These are phyloP conservation scores for Fusarium sp. DNA, from an alignment of 2,329 filamentous ascomycete species.

Conservation along the genomic window DNA sequence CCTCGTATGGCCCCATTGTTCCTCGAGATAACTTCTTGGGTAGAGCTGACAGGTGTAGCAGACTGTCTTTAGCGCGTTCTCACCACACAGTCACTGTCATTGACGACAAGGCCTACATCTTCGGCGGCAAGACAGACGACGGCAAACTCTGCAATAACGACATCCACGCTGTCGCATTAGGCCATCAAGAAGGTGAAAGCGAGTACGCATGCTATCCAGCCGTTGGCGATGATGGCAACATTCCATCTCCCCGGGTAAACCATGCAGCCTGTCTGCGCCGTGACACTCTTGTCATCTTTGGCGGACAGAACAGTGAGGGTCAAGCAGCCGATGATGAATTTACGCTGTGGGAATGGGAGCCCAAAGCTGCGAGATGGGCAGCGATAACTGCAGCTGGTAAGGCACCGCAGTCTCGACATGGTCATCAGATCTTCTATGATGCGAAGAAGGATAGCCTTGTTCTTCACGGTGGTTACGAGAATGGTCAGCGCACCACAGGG, in stretches of 20 bases:
- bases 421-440: conserved; percentile 36
- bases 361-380: conserved; percentile 18
- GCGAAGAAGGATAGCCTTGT: conserved; percentile 28
- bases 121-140: conserved; percentile 35
- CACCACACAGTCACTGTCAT: conserved; percentile 38
- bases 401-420: conserved; percentile 7
- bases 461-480: conserved; percentile 32
- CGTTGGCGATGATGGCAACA: conserved; percentile 15
- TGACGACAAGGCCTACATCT: conserved; percentile 35
- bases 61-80: conserved; percentile 33
- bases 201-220: conserved; percentile 44
- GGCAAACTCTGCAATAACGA: conserved; percentile 35
- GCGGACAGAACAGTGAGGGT: conserved; percentile 18
- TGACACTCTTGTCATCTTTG: conserved; percentile 29
- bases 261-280: conserved; percentile 37
- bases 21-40: too few relatives aligned
- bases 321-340: conserved; percentile 29
- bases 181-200: neutral
- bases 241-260: conserved; percentile 10
- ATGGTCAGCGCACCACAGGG: conserved; percentile 1
- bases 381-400: conserved; percentile 27
- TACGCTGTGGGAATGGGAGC: conserved; percentile 38
- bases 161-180: conserved; percentile 27
- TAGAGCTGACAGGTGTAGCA: neutral
- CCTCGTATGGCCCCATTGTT: too few relatives aligned